phyloP scores from a whole-genome alignment of 352 stramenopile genomes.

The Phytophthora boehmeriae region DNA sequence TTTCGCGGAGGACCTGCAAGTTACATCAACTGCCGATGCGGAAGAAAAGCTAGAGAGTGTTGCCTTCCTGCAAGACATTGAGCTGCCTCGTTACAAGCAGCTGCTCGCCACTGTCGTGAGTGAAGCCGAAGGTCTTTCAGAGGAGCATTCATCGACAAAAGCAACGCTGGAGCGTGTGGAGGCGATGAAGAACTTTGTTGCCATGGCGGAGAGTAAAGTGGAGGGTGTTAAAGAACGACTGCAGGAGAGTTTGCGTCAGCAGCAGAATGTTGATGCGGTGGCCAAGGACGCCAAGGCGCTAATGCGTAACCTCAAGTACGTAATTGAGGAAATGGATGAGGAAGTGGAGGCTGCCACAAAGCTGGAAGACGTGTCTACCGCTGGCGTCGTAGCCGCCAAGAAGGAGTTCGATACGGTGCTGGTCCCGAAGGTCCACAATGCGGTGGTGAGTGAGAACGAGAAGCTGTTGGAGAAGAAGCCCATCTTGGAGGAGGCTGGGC shows the following conservation, averaged over 20 bases:
- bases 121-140: conserved; percentile 65
- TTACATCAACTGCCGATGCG: conserved; percentile 63
- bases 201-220: conserved; percentile 72
- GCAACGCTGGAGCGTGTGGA: conserved; percentile 76
- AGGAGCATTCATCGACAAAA: conserved; percentile 72
- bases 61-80: conserved; percentile 82
- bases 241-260: conserved; percentile 56
- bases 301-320: conserved; percentile 90
- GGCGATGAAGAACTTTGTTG: conserved; percentile 78
- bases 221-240: conserved; percentile 66
- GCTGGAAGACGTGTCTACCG: conserved; percentile 73
- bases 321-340: conserved; percentile 89
- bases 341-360: conserved; percentile 81
- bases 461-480: conserved; percentile 86
- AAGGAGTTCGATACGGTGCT: conserved; percentile 72
- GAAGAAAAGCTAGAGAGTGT: conserved; percentile 88
- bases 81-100: conserved; percentile 86
- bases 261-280: conserved; percentile 79
- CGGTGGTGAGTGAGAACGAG: conserved; percentile 75
- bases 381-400: conserved; percentile 67
- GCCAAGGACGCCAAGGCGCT: conserved; percentile 88
- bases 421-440: conserved; percentile 74
- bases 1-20: conserved; percentile 63
- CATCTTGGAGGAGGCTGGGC: conserved; percentile 60
- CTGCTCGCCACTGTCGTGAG: conserved; percentile 69